Evolutionary conservation across 2,329 filamentous ascomycete species (phyloP), one percentile per base, ranked within the genome.

Genomic region (Eutypella sp.): DNA sequence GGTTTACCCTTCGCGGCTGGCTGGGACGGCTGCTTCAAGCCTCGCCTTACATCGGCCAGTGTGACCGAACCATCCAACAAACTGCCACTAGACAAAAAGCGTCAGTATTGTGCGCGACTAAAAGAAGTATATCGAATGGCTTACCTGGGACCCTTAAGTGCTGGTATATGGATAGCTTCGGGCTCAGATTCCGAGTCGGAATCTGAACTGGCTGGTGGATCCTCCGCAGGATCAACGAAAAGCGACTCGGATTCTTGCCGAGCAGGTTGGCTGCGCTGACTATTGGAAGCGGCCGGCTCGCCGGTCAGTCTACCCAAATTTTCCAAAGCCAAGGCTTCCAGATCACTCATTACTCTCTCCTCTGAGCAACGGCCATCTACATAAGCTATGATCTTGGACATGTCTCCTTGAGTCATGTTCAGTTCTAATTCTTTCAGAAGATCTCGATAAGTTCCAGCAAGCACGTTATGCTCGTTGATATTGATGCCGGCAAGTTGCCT

Each of bases 31-130:
- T 34, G 27, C 25, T 41, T 45, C 41, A 57, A 53, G 25, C 43
- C 53, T 42, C 47, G 48, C 38, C 47, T 58, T 29, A 55, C 50
- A 5, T 55, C 55, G 40, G 52, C 53, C 5, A 63, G 44, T 6
- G 46, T 43, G n/a, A 45, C 42, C 8, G 44, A 31, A 36, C 47
- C 50, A 41, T 55, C 45, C 31, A 62, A 56, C 25, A 59, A 57
- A 46, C 47, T 60, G 38, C 44, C 53, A 33, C 60, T 63, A 36
- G 10, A n/a, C 39, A 33, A 24, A 13, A 20, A 22, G n/a, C 9
- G 49, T 62, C 44, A 61, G 54, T 40, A 48, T 41, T 15, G 9
- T 19, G 9, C 33, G 23, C 25, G 15, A 5, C n/a, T 23, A 15
- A 40, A 27, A 19, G 16, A 22, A 15, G 47, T 23, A 25, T 23